Evolutionary conservation across 2,329 filamentous ascomycete species (phyloP).

Genomic region (Coleophoma eucalyptorum): DNA sequence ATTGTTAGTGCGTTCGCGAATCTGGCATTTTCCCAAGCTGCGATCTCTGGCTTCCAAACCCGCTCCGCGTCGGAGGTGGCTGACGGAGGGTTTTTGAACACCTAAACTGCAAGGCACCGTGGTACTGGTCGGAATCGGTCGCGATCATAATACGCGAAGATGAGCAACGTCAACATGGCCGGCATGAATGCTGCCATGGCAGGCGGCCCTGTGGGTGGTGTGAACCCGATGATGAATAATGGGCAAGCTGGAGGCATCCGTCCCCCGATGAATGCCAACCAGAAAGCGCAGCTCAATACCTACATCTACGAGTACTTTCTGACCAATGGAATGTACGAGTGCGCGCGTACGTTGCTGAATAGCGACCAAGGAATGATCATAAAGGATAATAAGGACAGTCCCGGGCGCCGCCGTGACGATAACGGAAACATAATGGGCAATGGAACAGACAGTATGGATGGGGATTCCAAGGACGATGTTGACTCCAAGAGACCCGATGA

Average conservation of each 20-base stretch:
- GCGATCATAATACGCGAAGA: slow-evolving; percentile 21
- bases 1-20: neutral
- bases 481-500: slow-evolving; percentile 74
- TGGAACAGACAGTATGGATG: slow-evolving; percentile 73
- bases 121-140: slow-evolving; percentile 13
- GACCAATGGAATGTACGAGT: slow-evolving; percentile 78
- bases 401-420: slow-evolving; percentile 62
- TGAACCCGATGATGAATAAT: slow-evolving; percentile 66
- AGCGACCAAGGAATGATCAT: slow-evolving; percentile 65
- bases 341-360: slow-evolving; percentile 70
- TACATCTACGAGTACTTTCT: slow-evolving; percentile 93
- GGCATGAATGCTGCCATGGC: slow-evolving; percentile 57
- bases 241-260: slow-evolving; percentile 29
- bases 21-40: neutral
- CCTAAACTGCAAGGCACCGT: slow-evolving; percentile 14
- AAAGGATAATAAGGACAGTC: slow-evolving; percentile 55
- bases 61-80: slow-evolving; percentile 2
- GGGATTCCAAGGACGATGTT: slow-evolving; percentile 75
- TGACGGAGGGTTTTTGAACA: slow-evolving; percentile 6
- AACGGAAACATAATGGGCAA: slow-evolving; percentile 65
- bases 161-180: slow-evolving; percentile 49
- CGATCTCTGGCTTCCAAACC: neutral
- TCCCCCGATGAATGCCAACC: slow-evolving; percentile 27
- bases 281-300: slow-evolving; percentile 66
- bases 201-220: slow-evolving; percentile 58